These are phyloP conservation scores for Nidularia pulvinata DNA, from an alignment of 768 basidiomycete species.

Conservation along the genomic window DNA sequence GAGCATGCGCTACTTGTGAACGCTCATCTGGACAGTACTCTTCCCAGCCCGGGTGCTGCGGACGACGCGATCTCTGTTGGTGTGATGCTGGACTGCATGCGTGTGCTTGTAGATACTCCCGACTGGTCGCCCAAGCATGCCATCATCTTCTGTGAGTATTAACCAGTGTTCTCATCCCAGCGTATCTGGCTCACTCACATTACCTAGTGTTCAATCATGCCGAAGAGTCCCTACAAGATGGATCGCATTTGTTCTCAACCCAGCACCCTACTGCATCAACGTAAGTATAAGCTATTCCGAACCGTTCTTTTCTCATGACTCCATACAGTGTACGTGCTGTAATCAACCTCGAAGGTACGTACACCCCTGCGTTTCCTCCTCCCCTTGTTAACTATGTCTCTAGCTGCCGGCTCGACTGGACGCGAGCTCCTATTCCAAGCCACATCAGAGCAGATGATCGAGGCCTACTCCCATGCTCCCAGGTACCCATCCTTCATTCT, in stretches of 20 bases:
- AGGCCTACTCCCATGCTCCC: slow-evolving; percentile 85
- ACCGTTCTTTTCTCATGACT: slow-evolving; percentile 1
- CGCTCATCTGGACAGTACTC: slow-evolving; percentile 85
- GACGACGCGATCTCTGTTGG: slow-evolving; percentile 91
- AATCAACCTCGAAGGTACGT: slow-evolving; percentile 86
- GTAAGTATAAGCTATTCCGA: slow-evolving; percentile 36
- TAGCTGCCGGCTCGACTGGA: slow-evolving; percentile 86
- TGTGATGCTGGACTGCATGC: slow-evolving; percentile 87
- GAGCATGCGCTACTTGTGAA: slow-evolving; percentile 87
- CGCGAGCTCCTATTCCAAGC: slow-evolving; percentile 95
- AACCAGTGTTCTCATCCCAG: too few species aligned
- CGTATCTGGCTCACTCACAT: not conserved
- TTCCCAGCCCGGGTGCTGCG: slow-evolving; percentile 87
- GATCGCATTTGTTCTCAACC: slow-evolving; percentile 90
- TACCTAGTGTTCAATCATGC: slow-evolving; percentile 88
- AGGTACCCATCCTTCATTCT: slow-evolving; percentile 35
- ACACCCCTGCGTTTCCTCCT: not conserved
- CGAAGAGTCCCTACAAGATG: slow-evolving; percentile 95
- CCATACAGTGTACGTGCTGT: slow-evolving; percentile 70
- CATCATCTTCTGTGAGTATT: slow-evolving; percentile 75
- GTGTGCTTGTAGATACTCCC: slow-evolving; percentile 71
- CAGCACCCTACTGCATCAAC: slow-evolving; percentile 77
- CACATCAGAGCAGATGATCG: slow-evolving; percentile 93
- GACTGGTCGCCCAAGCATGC: slow-evolving; percentile 75
- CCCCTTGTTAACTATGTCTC: not conserved